Base-by-base conservation (phyloP, 1,284 basidiomycete genomes). In the Phylloporus sp. region DNA sequence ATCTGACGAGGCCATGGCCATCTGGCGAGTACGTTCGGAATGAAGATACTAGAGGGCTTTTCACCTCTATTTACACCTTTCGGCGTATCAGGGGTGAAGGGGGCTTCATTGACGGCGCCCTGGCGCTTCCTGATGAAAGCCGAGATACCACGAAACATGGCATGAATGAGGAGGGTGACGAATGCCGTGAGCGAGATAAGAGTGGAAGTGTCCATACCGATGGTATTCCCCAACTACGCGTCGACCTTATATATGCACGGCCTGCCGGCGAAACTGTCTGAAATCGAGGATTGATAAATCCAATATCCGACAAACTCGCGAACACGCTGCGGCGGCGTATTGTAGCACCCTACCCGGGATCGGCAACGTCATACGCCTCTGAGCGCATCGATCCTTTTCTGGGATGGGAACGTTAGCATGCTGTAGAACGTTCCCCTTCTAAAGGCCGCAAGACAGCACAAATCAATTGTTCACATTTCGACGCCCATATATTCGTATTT, bases 1-100 rank as follows among this genome's bases (percentile, higher is more conserved):
- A 44, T 52, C 13, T 11, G 66, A 46, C 68, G 69, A 29, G 57
- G 55, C 68, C 68, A 70, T 17, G 68, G 70, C 70, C 69, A 70
- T 57, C 57, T 63, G 5, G 52, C 47, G 32, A 69, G 59, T 11
- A 70, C 32, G 17, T 72, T 50, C 17, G 70, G 68, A n/a, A 69
- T 17, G 22, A 70, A 71, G n/a, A 69, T 20, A 39, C 51, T 22
- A n/a, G 17, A 7, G 20, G 13, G 20, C n/a, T 44, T 44, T 18
- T 18, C 22, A n/a, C 12, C 42, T 44, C 12, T 12, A 20, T n/a
- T 44, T 22, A n/a, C 22, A 44, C n/a, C 18, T 12, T 44, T n/a
- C 6, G 42, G n/a, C 20, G 42, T 2, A n/a, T 44, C 42, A 18
- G 4, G 5, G 42, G 20, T 18, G 22, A n/a, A 18, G 22, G n/a